A percentile compares a stretch with the other conserved stretches of the same genome.
These are phyloP conservation scores for Mycena latifolia DNA, from an alignment of 768 basidiomycete species.

Conservation along the genomic window DNA sequence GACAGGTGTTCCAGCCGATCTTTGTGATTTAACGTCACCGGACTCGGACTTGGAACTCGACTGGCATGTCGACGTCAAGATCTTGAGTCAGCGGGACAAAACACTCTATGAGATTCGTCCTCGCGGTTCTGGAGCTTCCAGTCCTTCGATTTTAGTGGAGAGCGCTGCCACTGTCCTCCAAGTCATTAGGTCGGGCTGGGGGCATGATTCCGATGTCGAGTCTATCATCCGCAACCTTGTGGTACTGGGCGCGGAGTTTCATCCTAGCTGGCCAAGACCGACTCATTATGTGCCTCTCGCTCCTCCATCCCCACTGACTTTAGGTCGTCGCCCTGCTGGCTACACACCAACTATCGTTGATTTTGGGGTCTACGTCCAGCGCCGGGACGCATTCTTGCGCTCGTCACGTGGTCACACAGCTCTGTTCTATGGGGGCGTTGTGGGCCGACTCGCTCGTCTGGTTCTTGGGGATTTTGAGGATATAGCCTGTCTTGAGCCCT, in stretches of 20 bases:
- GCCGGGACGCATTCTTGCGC: too few species aligned
- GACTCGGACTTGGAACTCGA: constrained; percentile 19
- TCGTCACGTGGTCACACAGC: too few species aligned
- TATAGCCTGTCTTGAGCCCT: too few species aligned
- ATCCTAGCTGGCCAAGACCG: too few species aligned
- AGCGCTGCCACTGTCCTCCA: background rate
- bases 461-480: too few species aligned
- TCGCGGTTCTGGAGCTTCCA: background rate
- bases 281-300: too few species aligned
- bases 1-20: background rate
- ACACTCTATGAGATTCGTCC: constrained; percentile 19
- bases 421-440: too few species aligned
- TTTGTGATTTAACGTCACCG: constrained; percentile 16
- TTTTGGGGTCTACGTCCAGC: too few species aligned
- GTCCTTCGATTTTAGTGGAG: background rate
- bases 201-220: background rate
- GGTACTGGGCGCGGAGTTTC: background rate
- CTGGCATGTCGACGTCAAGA: constrained; percentile 21
- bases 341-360: too few species aligned
- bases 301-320: too few species aligned
- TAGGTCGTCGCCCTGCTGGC: too few species aligned
- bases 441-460: too few species aligned
- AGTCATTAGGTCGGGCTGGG: background rate
- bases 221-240: background rate
- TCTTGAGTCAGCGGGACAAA: background rate